Base-by-base conservation (phyloP, 1,139 yeast genomes). In the Pichia terricola region DNA sequence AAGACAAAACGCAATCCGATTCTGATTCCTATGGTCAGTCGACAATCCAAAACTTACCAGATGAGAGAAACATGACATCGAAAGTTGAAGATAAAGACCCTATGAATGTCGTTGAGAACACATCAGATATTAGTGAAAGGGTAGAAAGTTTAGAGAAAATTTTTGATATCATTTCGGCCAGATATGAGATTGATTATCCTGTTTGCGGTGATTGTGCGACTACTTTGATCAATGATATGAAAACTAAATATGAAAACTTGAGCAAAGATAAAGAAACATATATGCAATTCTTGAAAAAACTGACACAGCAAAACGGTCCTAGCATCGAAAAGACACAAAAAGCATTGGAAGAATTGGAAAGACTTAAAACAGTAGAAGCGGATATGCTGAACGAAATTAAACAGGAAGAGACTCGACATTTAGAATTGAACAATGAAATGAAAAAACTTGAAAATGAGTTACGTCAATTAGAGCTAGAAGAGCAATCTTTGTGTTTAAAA, bases 121-220 rank as follows among this genome's bases (percentile, higher is more conserved):
- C 68, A 45, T 47, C 51, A 5, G 49, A 54, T 26, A 52, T 59
- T 26, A 56, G 58, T 58, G 51, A 66, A 57, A 31, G 66, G 62
- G 53, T 58, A 16, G 53, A 57, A 9, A 62, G 75, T 16, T 61
- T 86, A 32, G 79, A 79, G 25, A 73, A 73, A n/a, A 69, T 88
- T 7, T 79, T 77, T 54, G 81, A 79, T 51, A 72, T 85, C 2
- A 69, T 77, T 52, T 80, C 75, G 28, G 79, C 79, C 8, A 81
- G 81, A 50, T 81, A 82, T 43, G 88, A 81, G 48, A 72, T 89
- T n/a, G 94, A 86, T 50, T 78, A 85, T 56, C 98, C 98, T 0
- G 76, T 94, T 16, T 89, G 97, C 54, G 70, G 72, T 33, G 97
- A 89, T 41, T 91, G 98, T 61, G 85, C 94, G 3, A 77, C 72